phyloP scores from a whole-genome alignment of 2,329 filamentous ascomycete genomes.

The Coniochaeta prunicola region DNA sequence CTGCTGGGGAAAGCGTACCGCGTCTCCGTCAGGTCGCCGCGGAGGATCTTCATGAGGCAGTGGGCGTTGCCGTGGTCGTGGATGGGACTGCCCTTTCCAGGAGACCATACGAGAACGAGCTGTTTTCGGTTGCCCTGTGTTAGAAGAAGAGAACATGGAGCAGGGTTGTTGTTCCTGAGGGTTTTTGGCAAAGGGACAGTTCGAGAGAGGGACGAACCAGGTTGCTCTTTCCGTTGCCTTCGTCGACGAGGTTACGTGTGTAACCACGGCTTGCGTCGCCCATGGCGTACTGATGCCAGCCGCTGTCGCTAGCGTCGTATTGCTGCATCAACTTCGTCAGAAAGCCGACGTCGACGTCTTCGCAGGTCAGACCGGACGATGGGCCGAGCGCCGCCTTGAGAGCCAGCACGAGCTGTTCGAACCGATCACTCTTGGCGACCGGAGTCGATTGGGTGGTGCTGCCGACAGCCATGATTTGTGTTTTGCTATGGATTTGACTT shows the following conservation, averaged over 20 bases:
- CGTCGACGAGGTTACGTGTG: conserved; percentile 83
- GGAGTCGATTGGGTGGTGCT: background rate
- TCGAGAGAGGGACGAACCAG: conserved; percentile 27
- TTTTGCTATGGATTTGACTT: background rate
- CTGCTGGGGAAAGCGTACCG: conserved; percentile 63
- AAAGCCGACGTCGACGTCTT: conserved; percentile 69
- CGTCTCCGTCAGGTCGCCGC: conserved; percentile 72
- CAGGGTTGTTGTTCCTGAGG: background rate
- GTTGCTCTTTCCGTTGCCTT: conserved; percentile 65
- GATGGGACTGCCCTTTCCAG: conserved; percentile 74
- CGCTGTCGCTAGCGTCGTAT: conserved; percentile 60
- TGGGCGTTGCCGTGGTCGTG: conserved; percentile 87
- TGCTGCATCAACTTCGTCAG: conserved; percentile 66
- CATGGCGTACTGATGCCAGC: conserved; percentile 72
- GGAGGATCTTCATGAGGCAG: conserved; percentile 86
- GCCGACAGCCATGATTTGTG: background rate
- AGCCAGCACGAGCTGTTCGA: conserved; percentile 64
- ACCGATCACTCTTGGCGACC: conserved; percentile 31
- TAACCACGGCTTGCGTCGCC: conserved; percentile 65
- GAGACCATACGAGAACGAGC: conserved; percentile 85
- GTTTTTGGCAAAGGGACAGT: background rate
- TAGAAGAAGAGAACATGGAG: background rate
- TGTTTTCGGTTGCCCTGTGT: conserved; percentile 25
- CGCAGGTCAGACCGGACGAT: conserved; percentile 73
- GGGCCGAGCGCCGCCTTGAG: conserved; percentile 71